Percentiles rank a stretch among this genome's conserved stretches.
These are phyloP conservation scores for Botrytis cinerea DNA, from an alignment of 2,329 filamentous ascomycete genomes.

Conservation along the genomic window DNA sequence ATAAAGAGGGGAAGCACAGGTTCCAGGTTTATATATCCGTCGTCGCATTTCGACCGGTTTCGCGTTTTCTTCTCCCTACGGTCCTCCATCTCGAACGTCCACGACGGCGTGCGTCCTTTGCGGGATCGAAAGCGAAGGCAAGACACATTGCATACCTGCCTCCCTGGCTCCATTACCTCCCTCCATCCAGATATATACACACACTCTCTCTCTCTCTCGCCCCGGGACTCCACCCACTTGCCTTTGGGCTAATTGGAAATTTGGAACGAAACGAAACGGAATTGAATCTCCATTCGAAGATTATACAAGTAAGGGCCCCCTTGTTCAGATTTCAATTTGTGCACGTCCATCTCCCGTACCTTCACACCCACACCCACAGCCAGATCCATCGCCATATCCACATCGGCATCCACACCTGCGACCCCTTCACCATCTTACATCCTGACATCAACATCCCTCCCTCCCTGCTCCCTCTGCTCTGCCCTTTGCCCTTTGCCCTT, in stretches of 20 bases:
- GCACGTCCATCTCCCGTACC: slow-evolving; percentile 18
- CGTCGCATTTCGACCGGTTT: not conserved
- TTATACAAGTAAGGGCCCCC: not conserved
- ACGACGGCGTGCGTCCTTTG: not conserved
- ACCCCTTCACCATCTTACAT: not conserved
- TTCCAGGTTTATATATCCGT: not conserved
- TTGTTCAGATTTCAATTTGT: slow-evolving; percentile 13
- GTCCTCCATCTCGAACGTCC: not conserved
- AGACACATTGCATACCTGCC: too few relatives aligned
- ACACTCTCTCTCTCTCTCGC: too few relatives aligned
- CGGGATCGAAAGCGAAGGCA: not conserved
- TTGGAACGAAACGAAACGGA: not conserved
- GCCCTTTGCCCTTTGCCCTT: too few relatives aligned
- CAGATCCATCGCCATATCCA: not conserved
- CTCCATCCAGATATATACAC: not conserved
- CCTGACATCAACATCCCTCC: too few relatives aligned
- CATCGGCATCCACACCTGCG: not conserved
- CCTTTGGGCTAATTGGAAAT: not conserved
- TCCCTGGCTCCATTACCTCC: not conserved
- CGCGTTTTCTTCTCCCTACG: not conserved
- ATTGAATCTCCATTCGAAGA: slow-evolving; percentile 1
- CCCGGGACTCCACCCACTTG: not conserved
- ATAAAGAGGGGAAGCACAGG: not conserved
- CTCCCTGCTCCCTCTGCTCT: not conserved
- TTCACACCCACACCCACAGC: not conserved